Evolutionary conservation across 2,329 filamentous ascomycete genomes (phyloP).

Genomic region (Moelleriella libera): DNA sequence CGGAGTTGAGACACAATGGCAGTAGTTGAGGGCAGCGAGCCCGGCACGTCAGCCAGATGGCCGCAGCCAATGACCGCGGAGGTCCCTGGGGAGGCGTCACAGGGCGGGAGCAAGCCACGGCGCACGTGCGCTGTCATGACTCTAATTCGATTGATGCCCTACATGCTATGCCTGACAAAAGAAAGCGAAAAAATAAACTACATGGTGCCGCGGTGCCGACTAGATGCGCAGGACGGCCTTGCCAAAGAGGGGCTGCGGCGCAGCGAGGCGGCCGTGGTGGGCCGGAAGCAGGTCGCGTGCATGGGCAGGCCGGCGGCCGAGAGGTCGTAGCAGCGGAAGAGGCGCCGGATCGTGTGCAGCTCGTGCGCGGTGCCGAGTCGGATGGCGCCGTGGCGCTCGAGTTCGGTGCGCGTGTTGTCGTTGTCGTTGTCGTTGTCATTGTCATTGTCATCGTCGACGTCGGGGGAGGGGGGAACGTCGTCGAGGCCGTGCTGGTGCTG

Average conservation of each 20-base stretch:
- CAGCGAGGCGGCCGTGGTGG: conserved; percentile 18
- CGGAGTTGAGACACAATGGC: too few relatives aligned
- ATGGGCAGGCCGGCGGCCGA: conserved; percentile 28
- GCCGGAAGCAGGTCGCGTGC: conserved; percentile 35
- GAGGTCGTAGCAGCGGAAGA: conserved; percentile 36
- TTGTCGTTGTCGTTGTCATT: conserved; percentile 5
- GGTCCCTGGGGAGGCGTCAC: too few relatives aligned
- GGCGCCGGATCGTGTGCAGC: conserved; percentile 23
- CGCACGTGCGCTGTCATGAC: too few relatives aligned
- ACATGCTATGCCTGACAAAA: too few relatives aligned
- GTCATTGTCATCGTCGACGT: too few relatives aligned
- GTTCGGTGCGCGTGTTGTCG: conserved; percentile 5
- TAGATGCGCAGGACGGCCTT: conserved; percentile 52
- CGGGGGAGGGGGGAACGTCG: too few relatives aligned
- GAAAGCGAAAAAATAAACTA: neutral
- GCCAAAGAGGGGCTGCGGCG: conserved; percentile 45
- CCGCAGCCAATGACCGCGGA: too few relatives aligned
- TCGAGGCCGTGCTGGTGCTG: conserved; percentile 5
- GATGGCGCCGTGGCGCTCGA: conserved; percentile 29
- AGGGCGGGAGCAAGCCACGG: too few relatives aligned
- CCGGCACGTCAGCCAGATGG: too few relatives aligned
- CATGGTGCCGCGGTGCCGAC: neutral
- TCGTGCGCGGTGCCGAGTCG: conserved; percentile 28
- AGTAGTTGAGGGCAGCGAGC: too few relatives aligned
- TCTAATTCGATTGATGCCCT: too few relatives aligned